phyloP scores from a whole-genome alignment of 75 land plant genomes.

The Pinus tabuliformis region DNA sequence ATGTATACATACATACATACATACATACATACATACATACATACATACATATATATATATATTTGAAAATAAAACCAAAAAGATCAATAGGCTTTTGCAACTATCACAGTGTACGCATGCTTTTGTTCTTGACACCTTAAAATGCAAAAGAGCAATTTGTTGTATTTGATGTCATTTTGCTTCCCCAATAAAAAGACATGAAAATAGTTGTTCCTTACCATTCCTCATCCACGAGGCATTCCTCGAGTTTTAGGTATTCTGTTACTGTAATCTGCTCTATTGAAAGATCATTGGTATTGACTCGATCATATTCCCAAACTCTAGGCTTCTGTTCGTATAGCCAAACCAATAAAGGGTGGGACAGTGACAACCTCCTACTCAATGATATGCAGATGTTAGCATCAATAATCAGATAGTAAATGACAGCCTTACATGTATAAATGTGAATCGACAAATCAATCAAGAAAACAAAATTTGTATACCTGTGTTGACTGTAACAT shows the following conservation, averaged over 20 bases:
- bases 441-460: too few species aligned
- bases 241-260: constrained; percentile 80
- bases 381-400: constrained; percentile 17
- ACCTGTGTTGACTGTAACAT: constrained; percentile 55
- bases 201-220: constrained; percentile 30
- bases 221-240: constrained; percentile 59
- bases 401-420: too few species aligned
- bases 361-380: constrained; percentile 84
- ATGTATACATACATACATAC: too few species aligned
- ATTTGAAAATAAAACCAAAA: neutral
- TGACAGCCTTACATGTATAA: too few species aligned
- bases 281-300: constrained; percentile 60
- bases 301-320: constrained; percentile 76
- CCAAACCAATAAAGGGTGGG: constrained; percentile 81
- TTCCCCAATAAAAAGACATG: constrained; percentile 1
- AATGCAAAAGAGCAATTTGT: neutral
- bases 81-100: neutral
- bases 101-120: neutral
- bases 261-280: constrained; percentile 54
- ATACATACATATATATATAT: too few species aligned
- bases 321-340: constrained; percentile 83
- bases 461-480: too few species aligned
- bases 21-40: too few species aligned
- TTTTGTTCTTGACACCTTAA: neutral
- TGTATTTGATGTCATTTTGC: neutral